Base-by-base conservation (phyloP, 768 basidiomycete genomes). In the Amanita inopinata region DNA sequence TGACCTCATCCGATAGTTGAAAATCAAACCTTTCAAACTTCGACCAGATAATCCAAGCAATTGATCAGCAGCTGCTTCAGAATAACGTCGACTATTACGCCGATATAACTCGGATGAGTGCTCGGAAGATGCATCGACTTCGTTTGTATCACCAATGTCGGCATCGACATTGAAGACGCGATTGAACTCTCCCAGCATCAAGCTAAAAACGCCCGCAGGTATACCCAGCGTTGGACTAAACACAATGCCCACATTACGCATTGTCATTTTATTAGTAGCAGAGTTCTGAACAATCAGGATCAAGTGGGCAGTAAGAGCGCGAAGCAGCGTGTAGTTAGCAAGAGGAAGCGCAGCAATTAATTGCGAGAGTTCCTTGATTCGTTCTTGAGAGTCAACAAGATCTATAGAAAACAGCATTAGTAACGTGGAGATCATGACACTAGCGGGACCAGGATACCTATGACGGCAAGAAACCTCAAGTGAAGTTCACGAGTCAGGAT, bases 191-290 rank as follows among this genome's bases (percentile, higher is more conserved):
- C 79, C 82, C 22, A 98, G 74, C 80, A 98, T 89, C 49, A 96
- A 65, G 55, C 88, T 91, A 62, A 98, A 93, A 32, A 97, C 87
- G 5, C 90, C 90, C 2, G 94, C 94, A n/a, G 94, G 94, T 52
- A 99, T 96, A 33, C 91, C 92, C 9, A 99, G 70, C 0, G 96
- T 98, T 2, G 96, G 96, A 50, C 91, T 93, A 65, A 98, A 97
- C 17, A 98, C 94, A 47, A 99, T 98, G 12, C 94, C 93, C 19
- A 99, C 90, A 58, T 99, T 99, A 34, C 94, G 80, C 78, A 98
- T 83, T 31, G 86, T 93, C 96, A 99, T 99, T 70, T 93, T 98
- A 78, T 96, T 96, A 46, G 84, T 65, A 32, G 72, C 53, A 12
- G 91, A 77, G 57, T 98, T 92, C 61, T 90, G 83, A 33, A 98